Base-by-base conservation (phyloP, 306 rosid genomes). In the Lathyrus tuberosus region DNA sequence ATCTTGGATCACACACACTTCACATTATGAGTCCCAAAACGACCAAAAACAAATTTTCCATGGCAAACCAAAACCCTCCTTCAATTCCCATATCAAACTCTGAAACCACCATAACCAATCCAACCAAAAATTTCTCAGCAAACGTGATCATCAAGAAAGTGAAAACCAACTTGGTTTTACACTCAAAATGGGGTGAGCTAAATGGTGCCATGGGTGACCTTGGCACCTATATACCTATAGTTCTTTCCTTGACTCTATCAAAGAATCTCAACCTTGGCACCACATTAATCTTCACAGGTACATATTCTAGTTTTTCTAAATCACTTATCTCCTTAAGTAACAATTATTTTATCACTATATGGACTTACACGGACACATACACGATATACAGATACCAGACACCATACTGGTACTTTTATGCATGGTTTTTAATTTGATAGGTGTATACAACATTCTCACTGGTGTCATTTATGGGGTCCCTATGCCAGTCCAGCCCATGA, bases 401-500 rank as follows among this genome's bases (percentile, higher is more conserved):
- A 62, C 1, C 7, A 9, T 5, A 22, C 35, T 53, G 8, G 22
- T 15, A 53, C 4, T 20, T 22, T 53, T 10, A 20, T 22, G 53
- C 26, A 20, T 7, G 38, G 14, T 42, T 17, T 63, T 22, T 22
- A 15, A 42, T 42, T 13, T 57, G 63, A 64, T 22, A 64, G 69
- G 69, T 64, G 1, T 64, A 64, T 86, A 73, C 79, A 83, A 89
- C 79, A 52, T 84, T 16, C 37, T 86, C 44, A 79, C 86, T 4
- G 92, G 96, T 13, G 73, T 78, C 16, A 68, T 89, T 10, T 89
- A 85, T 53, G 92, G 92, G 1, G 90, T 86, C 14, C 92, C 92
- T 1, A 87, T 85, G 90, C 90, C 96, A 0, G 90, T 89, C 63
- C 96, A 89, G 76, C 96, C 96, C 28, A 89, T 89, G 96, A 89